Conservation (phyloP, 805 yeast genomes). For the Kluyveromyces dobzhanskii region DNA sequence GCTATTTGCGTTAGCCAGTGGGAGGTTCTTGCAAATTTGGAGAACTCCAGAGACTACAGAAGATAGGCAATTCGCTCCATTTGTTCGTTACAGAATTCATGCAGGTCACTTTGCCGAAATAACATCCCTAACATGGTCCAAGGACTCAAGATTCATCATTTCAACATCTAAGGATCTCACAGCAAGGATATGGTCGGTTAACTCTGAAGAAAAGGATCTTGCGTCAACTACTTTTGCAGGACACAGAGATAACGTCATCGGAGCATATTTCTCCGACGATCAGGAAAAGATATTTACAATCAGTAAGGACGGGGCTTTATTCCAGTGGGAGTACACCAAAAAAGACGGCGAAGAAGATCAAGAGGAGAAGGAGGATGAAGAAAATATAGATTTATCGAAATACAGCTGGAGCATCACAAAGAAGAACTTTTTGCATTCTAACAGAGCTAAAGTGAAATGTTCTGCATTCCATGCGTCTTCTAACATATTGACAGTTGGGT, state of each 20-base stretch:
- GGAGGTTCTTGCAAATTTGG: slow-evolving; percentile 86
- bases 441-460: slow-evolving; percentile 59
- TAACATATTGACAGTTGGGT: slow-evolving; percentile 78
- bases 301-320: slow-evolving; percentile 90
- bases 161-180: slow-evolving; percentile 88
- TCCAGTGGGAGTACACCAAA: slow-evolving; percentile 80
- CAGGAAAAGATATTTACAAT: slow-evolving; percentile 89
- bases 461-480: slow-evolving; percentile 72
- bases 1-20: slow-evolving; percentile 77
- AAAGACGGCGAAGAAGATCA: slow-evolving; percentile 39
- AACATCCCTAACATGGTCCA: slow-evolving; percentile 75
- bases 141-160: slow-evolving; percentile 79
- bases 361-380: slow-evolving; percentile 36
- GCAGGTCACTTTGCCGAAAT: slow-evolving; percentile 91
- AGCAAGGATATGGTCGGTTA: slow-evolving; percentile 71
- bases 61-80: slow-evolving; percentile 93
- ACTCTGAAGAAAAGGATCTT: slow-evolving; percentile 51
- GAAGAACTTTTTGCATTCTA: slow-evolving; percentile 65
- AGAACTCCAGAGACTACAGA: slow-evolving; percentile 72
- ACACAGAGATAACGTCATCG: slow-evolving; percentile 80
- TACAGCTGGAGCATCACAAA: slow-evolving; percentile 77
- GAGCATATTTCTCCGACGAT: slow-evolving; percentile 77
- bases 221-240: slow-evolving; percentile 88
- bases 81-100: slow-evolving; percentile 79
- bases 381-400: slow-evolving; percentile 31